Evolutionary conservation across 179 eudicot genomes (phyloP).

Genomic region (Amaranthus tricolor): DNA sequence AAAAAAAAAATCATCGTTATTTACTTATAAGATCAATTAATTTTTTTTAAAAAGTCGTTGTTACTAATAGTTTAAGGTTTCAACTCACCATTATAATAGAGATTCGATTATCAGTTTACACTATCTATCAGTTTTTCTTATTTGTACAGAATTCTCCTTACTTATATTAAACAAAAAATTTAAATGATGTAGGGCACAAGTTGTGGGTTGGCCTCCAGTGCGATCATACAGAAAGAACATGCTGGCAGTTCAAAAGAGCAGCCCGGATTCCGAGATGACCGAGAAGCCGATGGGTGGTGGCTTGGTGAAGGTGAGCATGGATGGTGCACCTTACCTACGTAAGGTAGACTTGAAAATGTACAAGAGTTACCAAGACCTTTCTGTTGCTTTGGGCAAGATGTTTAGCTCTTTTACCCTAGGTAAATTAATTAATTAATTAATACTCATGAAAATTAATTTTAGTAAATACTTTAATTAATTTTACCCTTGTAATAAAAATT

Average conservation of each 20-base stretch:
- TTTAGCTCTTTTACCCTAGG: constrained; percentile 64
- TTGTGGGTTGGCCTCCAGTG: constrained; percentile 93
- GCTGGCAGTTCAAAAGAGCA: constrained; percentile 42
- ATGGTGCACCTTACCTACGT: constrained; percentile 71
- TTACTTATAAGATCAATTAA: too few relatives aligned
- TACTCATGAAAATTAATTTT: neutral
- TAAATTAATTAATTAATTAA: constrained; percentile 7
- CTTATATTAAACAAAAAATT: neutral
- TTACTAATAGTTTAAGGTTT: too few relatives aligned
- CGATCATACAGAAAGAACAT: constrained; percentile 71
- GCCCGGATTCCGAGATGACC: constrained; percentile 28
- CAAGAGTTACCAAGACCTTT: constrained; percentile 58
- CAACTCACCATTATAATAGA: too few relatives aligned
- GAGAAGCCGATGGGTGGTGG: constrained; percentile 26
- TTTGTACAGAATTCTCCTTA: too few relatives aligned
- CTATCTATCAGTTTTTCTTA: too few relatives aligned
- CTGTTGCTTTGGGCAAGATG: constrained; percentile 63
- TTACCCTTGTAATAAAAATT: neutral
- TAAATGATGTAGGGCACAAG: constrained; percentile 56
- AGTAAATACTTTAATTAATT: neutral
- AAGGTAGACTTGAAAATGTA: constrained; percentile 60
- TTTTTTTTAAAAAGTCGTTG: too few relatives aligned
- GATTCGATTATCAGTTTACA: too few relatives aligned
- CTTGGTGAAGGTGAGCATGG: constrained; percentile 66
- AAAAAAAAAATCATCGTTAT: too few relatives aligned